Base-by-base conservation (phyloP, 345 rosid species). In the Pistacia integerrima region DNA sequence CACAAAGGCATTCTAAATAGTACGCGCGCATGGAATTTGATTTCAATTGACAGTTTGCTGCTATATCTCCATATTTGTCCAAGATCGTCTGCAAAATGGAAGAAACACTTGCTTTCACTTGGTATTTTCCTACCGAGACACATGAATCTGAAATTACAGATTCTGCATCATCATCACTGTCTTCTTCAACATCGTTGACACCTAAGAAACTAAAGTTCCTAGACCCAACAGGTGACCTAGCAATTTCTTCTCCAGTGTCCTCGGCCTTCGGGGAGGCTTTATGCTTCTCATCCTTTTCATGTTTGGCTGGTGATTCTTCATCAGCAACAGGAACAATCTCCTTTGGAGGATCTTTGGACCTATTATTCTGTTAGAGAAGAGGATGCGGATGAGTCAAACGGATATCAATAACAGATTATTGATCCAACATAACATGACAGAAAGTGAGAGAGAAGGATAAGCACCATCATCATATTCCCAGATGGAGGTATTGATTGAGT, bases 1-100 rank as follows among this genome's bases (percentile, higher is more conserved):
- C 72, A 85, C 97, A 93, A 38, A 92, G 73, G 64, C 94, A 88
- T 69, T 94, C 97, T 13, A 94, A 79, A 77, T 88, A 89, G 74
- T 87, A 91, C 10, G 96, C 83, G 8, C 90, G 88, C 84, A 93
- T 83, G 0, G 97, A 90, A 20, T 83, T 74, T 1, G 98, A 92
- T 76, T 90, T 93, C 72, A 94, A 69, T 69, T 73, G 80, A 35
- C 92, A 92, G 61, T 90, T 88, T 67, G 93, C 92, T 1, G 97
- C 96, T 51, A 94, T 90, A 71, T 94, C 97, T 64, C 98, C 98
- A 49, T 91, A 84, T 70, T 87, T 94, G 60, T 85, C 81, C 0
- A 94, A 38, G 80, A 94, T 88, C 14, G 78, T 74, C 67, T 84
- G 85, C 49, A 94, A 88, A 70, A 79, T 85, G 16, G 87, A 75